A percentile compares a stretch with the other conserved stretches of the same genome.
Evolutionary conservation across 352 stramenopile genomes (phyloP).

Genomic region (Globisporangium spiculum): DNA sequence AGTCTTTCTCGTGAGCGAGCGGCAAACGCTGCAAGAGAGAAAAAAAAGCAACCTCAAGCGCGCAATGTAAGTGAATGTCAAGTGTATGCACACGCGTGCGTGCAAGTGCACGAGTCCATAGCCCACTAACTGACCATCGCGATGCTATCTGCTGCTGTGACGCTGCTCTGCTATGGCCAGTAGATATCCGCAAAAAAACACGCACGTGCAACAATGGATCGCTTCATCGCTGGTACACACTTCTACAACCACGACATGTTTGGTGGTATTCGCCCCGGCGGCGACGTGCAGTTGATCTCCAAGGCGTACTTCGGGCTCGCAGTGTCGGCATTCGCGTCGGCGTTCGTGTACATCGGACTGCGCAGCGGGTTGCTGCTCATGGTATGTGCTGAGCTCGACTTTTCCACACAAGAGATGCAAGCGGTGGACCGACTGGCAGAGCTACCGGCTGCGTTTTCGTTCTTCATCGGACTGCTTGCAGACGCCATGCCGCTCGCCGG

Average conservation of each 20-base stretch:
- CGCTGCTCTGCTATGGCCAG: not conserved
- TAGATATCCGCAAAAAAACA: not conserved
- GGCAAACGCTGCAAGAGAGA: not conserved
- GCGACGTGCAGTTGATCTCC: conserved; percentile 13
- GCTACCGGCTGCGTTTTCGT: conserved; percentile 40
- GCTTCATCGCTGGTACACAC: conserved; percentile 20
- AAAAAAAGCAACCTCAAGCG: not conserved
- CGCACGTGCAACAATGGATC: conserved; percentile 2
- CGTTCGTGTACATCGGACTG: conserved; percentile 22
- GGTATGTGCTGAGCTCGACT: conserved; percentile 13
- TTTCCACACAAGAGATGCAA: conserved; percentile 16
- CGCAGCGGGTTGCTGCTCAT: conserved; percentile 17
- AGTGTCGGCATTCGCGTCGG: conserved; percentile 16
- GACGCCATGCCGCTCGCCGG: conserved; percentile 62
- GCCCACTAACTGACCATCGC: not conserved
- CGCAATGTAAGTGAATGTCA: not conserved
- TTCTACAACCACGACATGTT: conserved; percentile 31
- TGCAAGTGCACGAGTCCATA: not conserved
- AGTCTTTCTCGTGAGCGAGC: not conserved
- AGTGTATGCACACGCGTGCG: not conserved
- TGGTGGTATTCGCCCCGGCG: conserved; percentile 21
- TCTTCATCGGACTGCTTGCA: conserved; percentile 67
- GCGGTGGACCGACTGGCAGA: conserved; percentile 42
- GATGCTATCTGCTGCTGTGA: not conserved
- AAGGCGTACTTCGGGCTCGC: conserved; percentile 19